Base-by-base conservation (phyloP, 352 stramenopile species). In the Elongisporangium undulatum region DNA sequence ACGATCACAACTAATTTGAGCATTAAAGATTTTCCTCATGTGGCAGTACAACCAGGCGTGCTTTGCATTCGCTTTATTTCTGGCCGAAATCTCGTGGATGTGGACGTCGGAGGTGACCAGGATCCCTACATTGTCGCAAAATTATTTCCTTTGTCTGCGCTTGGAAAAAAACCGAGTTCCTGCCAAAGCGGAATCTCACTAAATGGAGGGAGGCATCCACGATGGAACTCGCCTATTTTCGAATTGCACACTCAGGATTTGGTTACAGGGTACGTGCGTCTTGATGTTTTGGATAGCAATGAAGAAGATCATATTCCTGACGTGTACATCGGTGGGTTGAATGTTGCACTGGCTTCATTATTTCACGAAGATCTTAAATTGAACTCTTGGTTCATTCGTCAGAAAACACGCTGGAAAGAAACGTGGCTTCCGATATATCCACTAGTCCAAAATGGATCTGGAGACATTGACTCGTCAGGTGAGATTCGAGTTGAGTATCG, bases 301-400 rank as follows among this genome's bases (percentile, higher is more conserved):
- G 71, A 83, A 69, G 76, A 86, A 64, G 73, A 83, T n/a, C 66
- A 81, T 41, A 50, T 83, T 6, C 66, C 73, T 2, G 74, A 83
- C 34, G 73, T 65, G 15, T 66, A 70, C 9, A 83, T 86, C n/a
- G 73, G 76, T 8, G 50, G 53, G 0, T 53, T 75, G 19, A 62
- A 66, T 17, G 59, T 83, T 20, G 71, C 71, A 19, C 19, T 74
- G 1, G 48, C 53, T 2, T 71, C 69, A 26, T 52, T 83, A 5
- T 74, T 83, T 34, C 61, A 49, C 7, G 58, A 69, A 10, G 55
- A 67, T 53, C 34, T 61, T 22, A 29, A 4, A 15, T 20, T 5
- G 13, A 26, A 38, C n/a, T 49, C 15, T 20, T 9, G n/a, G 5
- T 66, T 5, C 13, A 22, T 53, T 21, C 23, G 17, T 8, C 55